phyloP scores from a whole-genome alignment of 306 rosid genomes.

The Castanea crenata region DNA sequence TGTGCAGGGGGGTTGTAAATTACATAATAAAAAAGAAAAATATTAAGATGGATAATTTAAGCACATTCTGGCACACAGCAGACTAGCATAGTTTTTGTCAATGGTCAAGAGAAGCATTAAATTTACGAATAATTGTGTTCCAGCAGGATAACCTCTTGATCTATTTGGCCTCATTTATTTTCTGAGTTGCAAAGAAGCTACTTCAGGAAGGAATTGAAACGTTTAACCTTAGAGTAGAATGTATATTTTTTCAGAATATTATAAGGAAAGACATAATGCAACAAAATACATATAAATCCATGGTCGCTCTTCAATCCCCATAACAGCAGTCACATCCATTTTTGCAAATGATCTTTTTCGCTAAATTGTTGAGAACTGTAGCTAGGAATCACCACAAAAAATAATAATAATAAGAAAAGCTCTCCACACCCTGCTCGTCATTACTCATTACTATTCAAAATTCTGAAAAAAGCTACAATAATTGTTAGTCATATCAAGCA shows the following conservation, averaged over 20 bases:
- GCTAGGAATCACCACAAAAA: too few species aligned
- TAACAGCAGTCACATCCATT: background rate
- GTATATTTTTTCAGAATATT: too few species aligned
- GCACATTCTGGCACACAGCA: conserved; percentile 7
- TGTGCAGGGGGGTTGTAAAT: too few species aligned
- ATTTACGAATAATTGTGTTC: background rate
- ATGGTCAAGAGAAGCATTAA: conserved; percentile 5
- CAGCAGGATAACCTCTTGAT: background rate
- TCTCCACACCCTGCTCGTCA: too few species aligned
- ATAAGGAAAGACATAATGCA: background rate
- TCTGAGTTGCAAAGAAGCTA: background rate
- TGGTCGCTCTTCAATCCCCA: background rate
- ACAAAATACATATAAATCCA: background rate
- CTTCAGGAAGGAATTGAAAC: background rate
- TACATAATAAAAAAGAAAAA: background rate
- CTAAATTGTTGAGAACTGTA: too few species aligned
- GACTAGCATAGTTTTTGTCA: background rate
- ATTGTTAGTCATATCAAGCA: too few species aligned
- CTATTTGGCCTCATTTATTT: conserved; percentile 14
- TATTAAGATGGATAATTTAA: background rate
- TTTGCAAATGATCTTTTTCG: too few species aligned
- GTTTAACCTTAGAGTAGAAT: too few species aligned
- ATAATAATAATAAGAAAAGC: background rate
- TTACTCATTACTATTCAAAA: too few species aligned
- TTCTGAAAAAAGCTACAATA: too few species aligned